phyloP scores from a whole-genome alignment of 441 rosid genomes.

The Erodium moschatum region DNA sequence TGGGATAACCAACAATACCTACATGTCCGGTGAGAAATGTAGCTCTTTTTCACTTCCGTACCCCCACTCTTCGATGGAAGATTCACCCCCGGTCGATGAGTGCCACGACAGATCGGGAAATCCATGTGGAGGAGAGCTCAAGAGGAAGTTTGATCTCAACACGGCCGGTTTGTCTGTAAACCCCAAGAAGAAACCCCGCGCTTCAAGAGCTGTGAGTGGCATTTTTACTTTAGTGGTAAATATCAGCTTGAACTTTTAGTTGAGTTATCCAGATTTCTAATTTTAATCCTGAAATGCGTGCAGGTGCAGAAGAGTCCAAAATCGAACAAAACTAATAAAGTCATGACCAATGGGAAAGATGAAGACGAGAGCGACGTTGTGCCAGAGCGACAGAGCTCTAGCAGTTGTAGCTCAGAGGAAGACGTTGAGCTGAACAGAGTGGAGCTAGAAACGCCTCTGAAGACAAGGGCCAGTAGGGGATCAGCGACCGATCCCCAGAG shows the following conservation, averaged over 20 bases:
- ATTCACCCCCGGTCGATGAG: slow-evolving; percentile 1
- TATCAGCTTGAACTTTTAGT: too few species aligned
- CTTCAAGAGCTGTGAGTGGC: slow-evolving; percentile 28
- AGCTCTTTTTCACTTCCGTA: slow-evolving; percentile 33
- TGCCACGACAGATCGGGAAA: neutral
- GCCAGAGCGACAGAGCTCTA: slow-evolving; percentile 28
- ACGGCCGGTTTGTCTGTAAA: slow-evolving; percentile 24
- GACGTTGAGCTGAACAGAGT: slow-evolving; percentile 32
- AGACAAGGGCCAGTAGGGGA: slow-evolving; percentile 51
- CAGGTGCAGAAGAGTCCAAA: slow-evolving; percentile 38
- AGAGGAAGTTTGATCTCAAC: slow-evolving; percentile 17
- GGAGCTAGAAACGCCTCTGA: slow-evolving; percentile 27
- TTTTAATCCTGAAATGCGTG: neutral
- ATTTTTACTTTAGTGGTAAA: too few species aligned
- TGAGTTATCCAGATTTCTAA: too few species aligned
- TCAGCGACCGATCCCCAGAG: slow-evolving; percentile 71
- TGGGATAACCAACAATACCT: slow-evolving; percentile 28
- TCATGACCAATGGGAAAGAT: slow-evolving; percentile 20
- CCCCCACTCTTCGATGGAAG: slow-evolving; percentile 21
- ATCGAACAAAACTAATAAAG: slow-evolving; percentile 36
- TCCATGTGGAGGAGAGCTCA: neutral
- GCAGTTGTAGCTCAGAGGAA: slow-evolving; percentile 47
- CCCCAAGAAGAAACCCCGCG: slow-evolving; percentile 43
- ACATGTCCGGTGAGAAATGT: slow-evolving; percentile 30
- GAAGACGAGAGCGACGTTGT: slow-evolving; percentile 32